Evolutionary conservation across 2,329 filamentous ascomycete species (phyloP), one percentile per base, ranked within the genome.

Genomic region (Eurotiales sp.): DNA sequence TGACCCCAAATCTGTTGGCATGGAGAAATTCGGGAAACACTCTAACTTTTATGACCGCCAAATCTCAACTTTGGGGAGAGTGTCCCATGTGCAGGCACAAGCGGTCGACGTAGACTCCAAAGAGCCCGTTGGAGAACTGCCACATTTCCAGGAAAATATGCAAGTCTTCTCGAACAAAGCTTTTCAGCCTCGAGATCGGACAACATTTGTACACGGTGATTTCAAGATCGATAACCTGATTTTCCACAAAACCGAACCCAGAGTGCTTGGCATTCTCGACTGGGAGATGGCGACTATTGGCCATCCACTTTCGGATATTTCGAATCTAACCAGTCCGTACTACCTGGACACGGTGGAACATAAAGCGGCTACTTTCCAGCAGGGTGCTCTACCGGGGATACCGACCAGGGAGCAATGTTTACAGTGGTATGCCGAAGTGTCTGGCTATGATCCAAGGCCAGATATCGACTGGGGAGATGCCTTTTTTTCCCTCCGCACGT

Each of bases 281-380:
- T 97, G 92, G 92, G 93, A 97, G 75, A 96, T 99, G 90, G 90
- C 90, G 30, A 97, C 93, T 0, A 85, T 96, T 50, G 93, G 93
- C n/a, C 92, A 99, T 68, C 93, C 93, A 1, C 80, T 97, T 19
- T 92, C 88, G 5, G 93, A 99, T 67, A 76, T 97, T 36, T 85
- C 85, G 68, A 97, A 97, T 71, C 77, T 97, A 60, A 75, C 69
- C 49, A 67, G 71, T 46, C 68, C 72, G 4, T 72, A 68, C 58
- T 63, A 64, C 45, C 57, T 71, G 32, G 64, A 62, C 39, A 63
- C 63, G 25, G 67, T 59, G 23, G 68, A 65, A 55, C 60, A 65
- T 25, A 65, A 69, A 49, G 69, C 69, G 34, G 58, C 69, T 39
- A 57, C 73, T 15, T 92, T 92, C 71, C 71, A 80, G 17, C 79